Evolutionary conservation across 2,329 filamentous ascomycete species (phyloP), one percentile per base, ranked within the genome.

Genomic region (Fusarium dimerum): DNA sequence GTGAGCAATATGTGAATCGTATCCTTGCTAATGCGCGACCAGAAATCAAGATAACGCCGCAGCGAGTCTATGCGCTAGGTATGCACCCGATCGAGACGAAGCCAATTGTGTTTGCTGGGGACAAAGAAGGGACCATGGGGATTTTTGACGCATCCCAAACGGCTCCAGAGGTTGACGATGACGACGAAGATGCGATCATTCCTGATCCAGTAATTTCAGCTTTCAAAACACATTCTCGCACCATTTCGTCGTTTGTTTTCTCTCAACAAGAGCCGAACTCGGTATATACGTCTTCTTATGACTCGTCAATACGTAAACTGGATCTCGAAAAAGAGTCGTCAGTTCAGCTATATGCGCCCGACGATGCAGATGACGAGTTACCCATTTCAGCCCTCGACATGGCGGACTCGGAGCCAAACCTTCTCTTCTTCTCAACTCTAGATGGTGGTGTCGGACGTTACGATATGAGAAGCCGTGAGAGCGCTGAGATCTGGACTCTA

Each of bases 31-130:
- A 8, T 9, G 26, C 16, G n/a, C 13, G 9, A 6, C 2, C 60
- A 91, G 90, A 90, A 48, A 94, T 97, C 64, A 97, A 97, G 68
- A 87, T 97, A 45, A 93, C 89, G 0, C 92, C 92, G 0, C 91
- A 96, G 61, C 78, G 93, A 48, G 82, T 96, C 13, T 99, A 97
- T 66, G 82, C 89, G 1, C 84, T 97, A 63, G 86, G 87, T 0
- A 93, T 99, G 62, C 94, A 99, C 64, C 94, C 94, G 0, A 92
- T 86, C 0, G 79, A 86, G 52, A 85, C 92, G 3, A 97, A 97
- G 65, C 86, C 92, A 0, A 78, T 99, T 3, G 81, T 97, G 2
- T 95, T 99, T 67, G 93, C 93, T 0, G 93, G 93, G 11, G 94
- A 99, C 66, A 99, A 99, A 69, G 82, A 95, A 59, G 93, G 94